Percentiles rank a stretch among this genome's conserved stretches.
Conservation (phyloP, 2,329 filamentous ascomycete species). For the Chrysoporthe puriensis region DNA sequence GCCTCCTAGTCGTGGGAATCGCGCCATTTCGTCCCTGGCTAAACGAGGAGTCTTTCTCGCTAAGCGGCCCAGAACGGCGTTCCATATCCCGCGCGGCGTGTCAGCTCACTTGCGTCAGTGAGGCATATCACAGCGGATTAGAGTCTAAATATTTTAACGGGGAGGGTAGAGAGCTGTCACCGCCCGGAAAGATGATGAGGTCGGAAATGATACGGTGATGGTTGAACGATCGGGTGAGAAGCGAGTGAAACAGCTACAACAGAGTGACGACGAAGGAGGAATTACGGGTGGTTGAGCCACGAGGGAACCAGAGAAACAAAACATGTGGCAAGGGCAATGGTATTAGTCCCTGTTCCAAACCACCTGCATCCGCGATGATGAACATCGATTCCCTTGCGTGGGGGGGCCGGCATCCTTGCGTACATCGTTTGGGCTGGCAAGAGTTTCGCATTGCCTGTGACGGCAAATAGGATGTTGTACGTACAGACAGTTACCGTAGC, state of each 20-base stretch:
- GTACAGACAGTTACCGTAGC: background rate
- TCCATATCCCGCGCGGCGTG: conserved; percentile 3
- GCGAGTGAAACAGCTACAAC: conserved; percentile 3
- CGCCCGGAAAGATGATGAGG: background rate
- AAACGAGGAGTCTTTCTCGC: background rate
- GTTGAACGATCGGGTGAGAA: background rate
- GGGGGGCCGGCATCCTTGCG: background rate
- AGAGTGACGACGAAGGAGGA: background rate
- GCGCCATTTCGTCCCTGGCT: background rate
- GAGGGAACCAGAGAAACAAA: background rate
- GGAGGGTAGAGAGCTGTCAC: background rate
- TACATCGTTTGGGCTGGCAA: background rate
- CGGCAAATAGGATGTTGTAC: background rate
- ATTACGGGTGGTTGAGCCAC: background rate
- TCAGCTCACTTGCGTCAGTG: background rate
- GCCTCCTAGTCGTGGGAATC: background rate
- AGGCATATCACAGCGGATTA: conserved; percentile 3
- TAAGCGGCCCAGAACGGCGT: background rate
- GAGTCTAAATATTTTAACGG: background rate
- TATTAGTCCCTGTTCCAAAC: background rate
- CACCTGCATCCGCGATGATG: background rate
- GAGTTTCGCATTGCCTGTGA: background rate
- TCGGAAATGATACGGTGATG: background rate
- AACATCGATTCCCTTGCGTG: conserved; percentile 1
- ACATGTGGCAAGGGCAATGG: background rate